Percentiles rank a stretch among this genome's conserved stretches.
These are phyloP conservation scores for Neonectria punicea DNA, from an alignment of 2,329 filamentous ascomycete genomes.

Conservation along the genomic window DNA sequence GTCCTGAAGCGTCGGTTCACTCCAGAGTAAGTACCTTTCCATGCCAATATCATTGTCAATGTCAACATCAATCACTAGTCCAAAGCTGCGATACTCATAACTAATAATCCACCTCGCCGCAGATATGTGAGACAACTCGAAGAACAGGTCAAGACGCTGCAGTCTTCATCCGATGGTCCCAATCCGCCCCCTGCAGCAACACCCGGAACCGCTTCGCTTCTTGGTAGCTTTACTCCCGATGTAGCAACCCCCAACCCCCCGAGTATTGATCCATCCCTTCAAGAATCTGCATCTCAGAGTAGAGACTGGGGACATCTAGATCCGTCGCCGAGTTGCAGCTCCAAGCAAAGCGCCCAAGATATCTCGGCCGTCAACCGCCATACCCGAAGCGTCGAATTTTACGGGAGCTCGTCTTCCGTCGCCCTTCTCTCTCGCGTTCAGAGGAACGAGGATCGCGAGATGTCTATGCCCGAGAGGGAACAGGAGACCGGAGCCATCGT, in stretches of 20 bases:
- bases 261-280: conserved; percentile 31
- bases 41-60: too few relatives aligned
- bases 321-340: conserved; percentile 19
- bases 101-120: not conserved
- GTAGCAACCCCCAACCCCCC: conserved; percentile 13
- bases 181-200: not conserved
- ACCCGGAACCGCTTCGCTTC: not conserved
- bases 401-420: conserved; percentile 57
- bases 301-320: conserved; percentile 12
- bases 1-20: conserved; percentile 7
- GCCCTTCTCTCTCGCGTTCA: conserved; percentile 56
- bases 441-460: conserved; percentile 32
- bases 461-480: conserved; percentile 10
- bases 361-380: conserved; percentile 57
- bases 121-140: conserved; percentile 41
- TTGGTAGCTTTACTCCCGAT: conserved; percentile 9
- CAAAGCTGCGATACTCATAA: not conserved
- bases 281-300: not conserved
- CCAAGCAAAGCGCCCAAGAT: conserved; percentile 45
- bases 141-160: conserved; percentile 36
- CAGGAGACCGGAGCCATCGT: conserved; percentile 50
- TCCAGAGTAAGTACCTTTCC: conserved; percentile 5
- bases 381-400: conserved; percentile 58
- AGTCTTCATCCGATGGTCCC: conserved; percentile 12
- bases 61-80: not conserved